Evolutionary conservation across 1,284 basidiomycete species (phyloP).

Genomic region (Takashimella koratensis): DNA sequence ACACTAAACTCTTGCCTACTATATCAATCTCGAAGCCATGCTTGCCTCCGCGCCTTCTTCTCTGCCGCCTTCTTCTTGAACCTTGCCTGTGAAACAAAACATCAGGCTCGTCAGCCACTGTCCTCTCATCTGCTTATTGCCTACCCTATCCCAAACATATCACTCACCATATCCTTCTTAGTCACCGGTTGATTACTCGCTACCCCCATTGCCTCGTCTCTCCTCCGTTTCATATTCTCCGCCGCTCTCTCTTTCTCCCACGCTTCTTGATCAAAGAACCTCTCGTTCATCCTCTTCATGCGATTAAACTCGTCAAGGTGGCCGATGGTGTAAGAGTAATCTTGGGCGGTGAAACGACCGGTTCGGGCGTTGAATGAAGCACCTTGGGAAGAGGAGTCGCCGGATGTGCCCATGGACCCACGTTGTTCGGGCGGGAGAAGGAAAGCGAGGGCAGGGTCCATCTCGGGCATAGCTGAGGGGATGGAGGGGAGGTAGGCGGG

Average conservation of each 20-base stretch:
- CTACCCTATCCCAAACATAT: neutral
- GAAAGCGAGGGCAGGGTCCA: slow-evolving; percentile 76
- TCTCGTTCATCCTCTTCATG: slow-evolving; percentile 77
- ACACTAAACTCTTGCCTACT: too few relatives aligned
- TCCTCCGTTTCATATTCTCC: slow-evolving; percentile 57
- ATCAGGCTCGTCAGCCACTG: too few relatives aligned
- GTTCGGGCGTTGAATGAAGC: slow-evolving; percentile 83
- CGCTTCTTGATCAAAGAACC: slow-evolving; percentile 78
- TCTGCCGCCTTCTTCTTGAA: slow-evolving; percentile 78
- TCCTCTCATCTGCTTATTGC: too few relatives aligned
- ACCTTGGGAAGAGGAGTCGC: slow-evolving; percentile 50
- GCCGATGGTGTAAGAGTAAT: slow-evolving; percentile 55
- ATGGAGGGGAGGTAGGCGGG: slow-evolving; percentile 4
- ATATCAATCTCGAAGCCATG: slow-evolving; percentile 81
- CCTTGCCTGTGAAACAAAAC: slow-evolving; percentile 64
- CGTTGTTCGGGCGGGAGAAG: slow-evolving; percentile 66
- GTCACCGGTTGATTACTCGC: slow-evolving; percentile 58
- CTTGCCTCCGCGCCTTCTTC: slow-evolving; percentile 81
- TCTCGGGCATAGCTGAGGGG: slow-evolving; percentile 54
- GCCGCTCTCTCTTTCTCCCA: slow-evolving; percentile 66
- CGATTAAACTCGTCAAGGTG: slow-evolving; percentile 79
- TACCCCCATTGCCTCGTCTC: slow-evolving; percentile 56
- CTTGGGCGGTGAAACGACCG: slow-evolving; percentile 63
- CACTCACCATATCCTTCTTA: slow-evolving; percentile 80
- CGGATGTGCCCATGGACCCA: slow-evolving; percentile 48